phyloP scores from a whole-genome alignment of 208 protist genomes.

The Crithidia brevicula region DNA sequence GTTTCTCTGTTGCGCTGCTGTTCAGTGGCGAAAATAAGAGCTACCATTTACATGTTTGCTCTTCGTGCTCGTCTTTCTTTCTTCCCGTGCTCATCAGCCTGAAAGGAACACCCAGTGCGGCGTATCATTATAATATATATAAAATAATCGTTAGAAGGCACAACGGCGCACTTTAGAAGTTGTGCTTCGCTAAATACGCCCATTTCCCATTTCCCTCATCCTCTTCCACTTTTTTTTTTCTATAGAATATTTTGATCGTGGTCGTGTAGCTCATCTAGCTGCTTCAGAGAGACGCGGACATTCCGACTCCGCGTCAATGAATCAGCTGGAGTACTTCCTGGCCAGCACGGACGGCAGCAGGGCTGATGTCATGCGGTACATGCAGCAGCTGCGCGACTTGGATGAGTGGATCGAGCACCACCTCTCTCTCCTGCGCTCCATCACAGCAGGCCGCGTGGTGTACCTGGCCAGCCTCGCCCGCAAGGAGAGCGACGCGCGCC shows the following conservation, averaged over 20 bases:
- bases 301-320: conserved; percentile 34
- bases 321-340: conserved; percentile 77
- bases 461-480: conserved; percentile 7
- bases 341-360: conserved; percentile 62
- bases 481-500: not conserved
- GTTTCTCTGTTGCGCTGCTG: too few relatives aligned
- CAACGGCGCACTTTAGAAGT: too few relatives aligned
- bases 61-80: too few relatives aligned
- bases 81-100: too few relatives aligned
- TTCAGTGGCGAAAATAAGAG: too few relatives aligned
- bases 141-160: too few relatives aligned
- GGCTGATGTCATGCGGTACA: conserved; percentile 63
- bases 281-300: conserved; percentile 15
- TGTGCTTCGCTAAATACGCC: not conserved
- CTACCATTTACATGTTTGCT: too few relatives aligned
- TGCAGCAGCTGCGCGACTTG: conserved; percentile 65
- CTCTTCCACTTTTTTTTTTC: conserved; percentile 32
- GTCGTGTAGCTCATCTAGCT: not conserved
- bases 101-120: too few relatives aligned
- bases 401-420: conserved; percentile 68
- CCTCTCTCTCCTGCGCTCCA: conserved; percentile 45
- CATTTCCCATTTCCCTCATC: conserved; percentile 3
- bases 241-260: not conserved
- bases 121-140: too few relatives aligned
- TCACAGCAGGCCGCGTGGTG: conserved; percentile 31